A percentile compares a stretch with the other conserved stretches of the same genome.
Conservation (phyloP, 805 yeast species). For the Lipomyces starkeyi region DNA sequence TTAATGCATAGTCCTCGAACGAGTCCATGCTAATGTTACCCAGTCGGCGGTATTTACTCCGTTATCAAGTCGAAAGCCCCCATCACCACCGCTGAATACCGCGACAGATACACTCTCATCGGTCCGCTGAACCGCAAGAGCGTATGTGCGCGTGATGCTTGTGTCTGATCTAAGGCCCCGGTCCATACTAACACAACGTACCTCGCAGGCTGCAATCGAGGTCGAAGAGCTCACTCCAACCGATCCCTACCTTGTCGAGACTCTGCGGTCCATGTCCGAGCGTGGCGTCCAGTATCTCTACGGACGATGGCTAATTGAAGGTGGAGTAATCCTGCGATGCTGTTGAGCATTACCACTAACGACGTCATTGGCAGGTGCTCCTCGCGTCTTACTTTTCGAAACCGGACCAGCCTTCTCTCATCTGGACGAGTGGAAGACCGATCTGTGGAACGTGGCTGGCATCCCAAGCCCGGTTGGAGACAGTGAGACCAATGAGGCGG, state of each 20-base stretch:
- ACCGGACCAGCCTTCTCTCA: constrained; percentile 70
- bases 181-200: constrained; percentile 1
- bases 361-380: constrained; percentile 65
- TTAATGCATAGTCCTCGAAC: background rate
- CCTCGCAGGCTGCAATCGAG: constrained; percentile 66
- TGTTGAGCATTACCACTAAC: too few relatives aligned
- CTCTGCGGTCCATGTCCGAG: constrained; percentile 77
- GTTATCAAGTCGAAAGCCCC: constrained; percentile 97
- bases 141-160: constrained; percentile 15
- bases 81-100: constrained; percentile 90
- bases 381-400: constrained; percentile 88
- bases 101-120: constrained; percentile 80
- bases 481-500: constrained; percentile 88
- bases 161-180: background rate
- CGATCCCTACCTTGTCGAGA: constrained; percentile 57
- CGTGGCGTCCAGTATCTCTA: constrained; percentile 84
- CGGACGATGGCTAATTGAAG: constrained; percentile 94
- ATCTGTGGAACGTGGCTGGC: constrained; percentile 87
- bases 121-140: constrained; percentile 79
- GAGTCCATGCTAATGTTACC: background rate
- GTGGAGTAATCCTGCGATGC: background rate
- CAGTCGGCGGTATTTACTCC: constrained; percentile 95
- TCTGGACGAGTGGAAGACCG: constrained; percentile 92
- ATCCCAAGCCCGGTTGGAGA: constrained; percentile 94
- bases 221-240: constrained; percentile 70